Conservation (phyloP, 2,329 filamentous ascomycete genomes). For the Catunica adiposa region DNA sequence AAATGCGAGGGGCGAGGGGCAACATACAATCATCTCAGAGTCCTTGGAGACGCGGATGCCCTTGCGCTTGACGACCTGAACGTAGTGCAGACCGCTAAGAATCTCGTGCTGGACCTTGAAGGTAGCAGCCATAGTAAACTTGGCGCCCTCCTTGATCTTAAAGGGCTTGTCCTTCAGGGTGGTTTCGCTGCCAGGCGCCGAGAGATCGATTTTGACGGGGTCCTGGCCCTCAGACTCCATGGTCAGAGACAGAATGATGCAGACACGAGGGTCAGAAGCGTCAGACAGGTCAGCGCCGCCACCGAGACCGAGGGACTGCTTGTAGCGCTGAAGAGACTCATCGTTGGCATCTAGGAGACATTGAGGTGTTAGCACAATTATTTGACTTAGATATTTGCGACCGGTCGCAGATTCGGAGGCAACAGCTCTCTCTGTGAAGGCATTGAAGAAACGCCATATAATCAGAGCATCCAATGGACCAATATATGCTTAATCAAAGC, state of each 20-base stretch:
- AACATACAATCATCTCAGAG: conserved; percentile 87
- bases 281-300: conserved; percentile 57
- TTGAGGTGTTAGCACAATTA: conserved; percentile 1
- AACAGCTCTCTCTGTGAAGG: too few species aligned
- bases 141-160: conserved; percentile 88
- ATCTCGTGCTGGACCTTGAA: conserved; percentile 98
- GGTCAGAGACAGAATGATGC: conserved; percentile 81
- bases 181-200: conserved; percentile 52
- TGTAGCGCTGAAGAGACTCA: conserved; percentile 93
- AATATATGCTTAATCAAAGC: too few species aligned
- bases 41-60: conserved; percentile 79
- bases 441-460: too few species aligned
- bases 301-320: conserved; percentile 80
- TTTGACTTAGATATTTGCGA: too few species aligned
- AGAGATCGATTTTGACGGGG: conserved; percentile 82
- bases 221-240: conserved; percentile 69
- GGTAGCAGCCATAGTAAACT: conserved; percentile 83
- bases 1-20: not conserved
- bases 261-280: conserved; percentile 69
- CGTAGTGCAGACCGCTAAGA: conserved; percentile 84
- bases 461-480: too few species aligned
- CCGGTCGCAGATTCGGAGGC: too few species aligned
- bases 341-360: conserved; percentile 45
- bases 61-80: conserved; percentile 85
- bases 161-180: conserved; percentile 84